Base-by-base conservation (phyloP, 352 stramenopile genomes). In the Pythium folliculosum region DNA sequence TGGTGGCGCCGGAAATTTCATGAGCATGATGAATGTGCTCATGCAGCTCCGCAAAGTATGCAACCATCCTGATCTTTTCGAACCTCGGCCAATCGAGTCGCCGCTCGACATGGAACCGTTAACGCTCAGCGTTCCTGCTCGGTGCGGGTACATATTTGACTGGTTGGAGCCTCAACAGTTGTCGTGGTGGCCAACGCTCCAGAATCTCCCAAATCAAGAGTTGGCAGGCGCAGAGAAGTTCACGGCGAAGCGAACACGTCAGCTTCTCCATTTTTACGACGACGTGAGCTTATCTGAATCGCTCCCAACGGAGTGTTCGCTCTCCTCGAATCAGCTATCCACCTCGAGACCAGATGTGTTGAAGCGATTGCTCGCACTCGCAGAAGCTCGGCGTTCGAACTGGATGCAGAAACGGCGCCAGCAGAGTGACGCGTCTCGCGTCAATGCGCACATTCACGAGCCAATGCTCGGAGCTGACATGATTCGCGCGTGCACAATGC, bases 1-100 rank as follows among this genome's bases (percentile, higher is more conserved):
- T 22, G 90, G 51, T 49, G 89, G 96, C 22, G 97, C 95, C 7
- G 83, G 71, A 21, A 93, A 93, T 45, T 92, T 94, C 67, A 98
- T 99, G 93, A 97, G 96, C 70, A 99, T 99, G 97, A 99, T 99
- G 97, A 99, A 99, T 65, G 95, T 99, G 16, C 81, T 99, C 9
- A 99, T 99, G 97, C 97, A 99, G 72, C 81, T 99, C 13, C 86
- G 97, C 37, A 99, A 99, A 74, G 89, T 97, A 16, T 97, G 91
- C 76, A 99, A 99, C 69, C 97, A 99, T 69, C 97, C 97, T n/a
- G 97, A 99, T 77, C 80, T 99, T 40, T 99, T 99, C 77, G 97
- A 99, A 32, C 81, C 81, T 1, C 81, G 98, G n/a, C 94, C 97
- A 9, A 98, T 99, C 44, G 77, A 86, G 13, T 98, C 96, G n/a